Evolutionary conservation across 306 rosid genomes (phyloP).

Genomic region (Abrus pulchellus): DNA sequence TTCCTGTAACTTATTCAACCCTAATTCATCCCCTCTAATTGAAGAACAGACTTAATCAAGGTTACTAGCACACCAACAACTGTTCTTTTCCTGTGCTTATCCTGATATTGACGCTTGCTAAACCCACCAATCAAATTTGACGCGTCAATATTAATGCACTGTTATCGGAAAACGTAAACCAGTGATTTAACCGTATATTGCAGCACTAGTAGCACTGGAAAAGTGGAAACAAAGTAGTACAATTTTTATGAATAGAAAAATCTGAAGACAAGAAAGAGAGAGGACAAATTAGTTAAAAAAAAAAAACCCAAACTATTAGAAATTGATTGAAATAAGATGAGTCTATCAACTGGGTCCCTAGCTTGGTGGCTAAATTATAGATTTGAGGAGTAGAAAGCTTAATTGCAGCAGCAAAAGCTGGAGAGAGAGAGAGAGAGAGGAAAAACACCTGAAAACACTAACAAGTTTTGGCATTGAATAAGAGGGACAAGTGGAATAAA

Average conservation of each 20-base stretch:
- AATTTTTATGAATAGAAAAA: not conserved
- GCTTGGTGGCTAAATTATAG: not conserved
- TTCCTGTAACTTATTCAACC: constrained; percentile 47
- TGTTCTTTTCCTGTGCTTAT: constrained; percentile 47
- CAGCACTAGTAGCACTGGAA: not conserved
- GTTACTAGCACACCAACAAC: constrained; percentile 52
- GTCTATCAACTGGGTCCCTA: constrained; percentile 55
- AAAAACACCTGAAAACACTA: not conserved
- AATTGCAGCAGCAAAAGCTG: constrained; percentile 50
- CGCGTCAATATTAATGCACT: constrained; percentile 37
- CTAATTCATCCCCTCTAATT: constrained; percentile 55
- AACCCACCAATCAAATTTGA: constrained; percentile 61
- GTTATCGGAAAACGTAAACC: constrained; percentile 15
- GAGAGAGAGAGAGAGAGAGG: not conserved
- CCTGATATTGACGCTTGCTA: constrained; percentile 63
- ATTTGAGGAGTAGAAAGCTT: constrained; percentile 49
- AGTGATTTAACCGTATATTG: constrained; percentile 44
- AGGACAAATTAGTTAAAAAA: not conserved
- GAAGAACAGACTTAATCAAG: constrained; percentile 47
- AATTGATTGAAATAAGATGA: constrained; percentile 34
- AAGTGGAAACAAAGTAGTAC: constrained; percentile 18
- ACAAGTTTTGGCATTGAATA: constrained; percentile 40
- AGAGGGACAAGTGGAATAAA: constrained; percentile 23
- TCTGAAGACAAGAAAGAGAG: not conserved
- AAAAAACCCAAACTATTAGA: not conserved